phyloP scores from a whole-genome alignment of 345 rosid genomes.

The Salix viminalis region DNA sequence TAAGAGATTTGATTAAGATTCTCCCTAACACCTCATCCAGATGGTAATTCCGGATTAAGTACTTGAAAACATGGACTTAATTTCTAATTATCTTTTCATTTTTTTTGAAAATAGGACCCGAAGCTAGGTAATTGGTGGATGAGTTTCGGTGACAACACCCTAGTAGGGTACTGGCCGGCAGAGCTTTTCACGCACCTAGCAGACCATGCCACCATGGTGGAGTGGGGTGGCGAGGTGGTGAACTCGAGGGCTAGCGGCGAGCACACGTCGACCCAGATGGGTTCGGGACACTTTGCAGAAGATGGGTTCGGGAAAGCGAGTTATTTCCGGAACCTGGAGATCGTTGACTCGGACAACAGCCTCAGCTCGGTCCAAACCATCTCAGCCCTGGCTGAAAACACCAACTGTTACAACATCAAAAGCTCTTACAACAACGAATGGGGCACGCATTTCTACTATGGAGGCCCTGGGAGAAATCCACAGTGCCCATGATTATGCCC shows the following conservation, averaged over 20 bases:
- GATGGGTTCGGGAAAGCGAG: slow-evolving; percentile 83
- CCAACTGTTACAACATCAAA: slow-evolving; percentile 80
- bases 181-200: slow-evolving; percentile 87
- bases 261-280: slow-evolving; percentile 95
- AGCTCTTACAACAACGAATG: slow-evolving; percentile 72
- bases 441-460: slow-evolving; percentile 91
- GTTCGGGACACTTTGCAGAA: slow-evolving; percentile 85
- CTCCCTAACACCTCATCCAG: too few species aligned
- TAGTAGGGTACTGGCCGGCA: slow-evolving; percentile 97
- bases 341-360: slow-evolving; percentile 86
- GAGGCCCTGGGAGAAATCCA: slow-evolving; percentile 84
- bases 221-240: slow-evolving; percentile 98
- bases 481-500: slow-evolving; percentile 49
- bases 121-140: slow-evolving; percentile 95
- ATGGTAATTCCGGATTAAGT: not conserved
- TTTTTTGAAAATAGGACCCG: slow-evolving; percentile 52
- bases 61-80: too few species aligned
- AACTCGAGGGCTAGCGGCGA: slow-evolving; percentile 72
- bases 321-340: slow-evolving; percentile 82
- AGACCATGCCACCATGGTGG: slow-evolving; percentile 87
- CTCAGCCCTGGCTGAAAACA: slow-evolving; percentile 74
- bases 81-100: not conserved
- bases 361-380: slow-evolving; percentile 59
- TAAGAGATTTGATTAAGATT: too few species aligned
- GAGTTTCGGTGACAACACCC: slow-evolving; percentile 79